Conservation (phyloP, 345 rosid genomes). For the Brassica juncea region DNA sequence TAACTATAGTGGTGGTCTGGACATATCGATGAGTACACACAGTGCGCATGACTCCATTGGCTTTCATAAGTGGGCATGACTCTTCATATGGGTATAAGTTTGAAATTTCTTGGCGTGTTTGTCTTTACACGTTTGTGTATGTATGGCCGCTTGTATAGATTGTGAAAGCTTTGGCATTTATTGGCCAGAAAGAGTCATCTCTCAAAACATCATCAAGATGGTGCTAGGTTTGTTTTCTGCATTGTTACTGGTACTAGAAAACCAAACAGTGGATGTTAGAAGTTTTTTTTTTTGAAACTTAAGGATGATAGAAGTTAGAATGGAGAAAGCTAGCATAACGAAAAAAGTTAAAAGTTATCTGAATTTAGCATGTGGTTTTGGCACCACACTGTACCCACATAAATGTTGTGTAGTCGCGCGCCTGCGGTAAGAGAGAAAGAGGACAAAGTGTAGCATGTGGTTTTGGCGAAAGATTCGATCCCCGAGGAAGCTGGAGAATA, state of each 20-base stretch:
- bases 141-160: background rate
- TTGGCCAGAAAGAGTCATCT: background rate
- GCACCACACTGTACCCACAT: no score
- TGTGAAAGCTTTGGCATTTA: constrained; percentile 25
- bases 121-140: constrained; percentile 21
- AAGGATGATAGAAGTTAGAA: no score
- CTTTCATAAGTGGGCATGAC: background rate
- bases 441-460: constrained; percentile 15
- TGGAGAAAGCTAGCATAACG: no score
- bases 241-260: background rate
- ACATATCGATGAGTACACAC: constrained; percentile 3
- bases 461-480: constrained; percentile 2
- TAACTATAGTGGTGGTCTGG: constrained; percentile 1
- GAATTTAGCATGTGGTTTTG: no score
- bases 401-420: background rate
- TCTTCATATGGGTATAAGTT: constrained; percentile 22
- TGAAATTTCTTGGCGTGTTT: constrained; percentile 29
- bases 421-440: constrained; percentile 10
- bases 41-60: constrained; percentile 2
- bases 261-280: no score
- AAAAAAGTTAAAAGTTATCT: no score
- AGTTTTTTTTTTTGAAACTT: no score
- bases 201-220: background rate
- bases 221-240: background rate
- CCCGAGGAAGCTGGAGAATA: constrained; percentile 28